These are phyloP conservation scores for Elongisporangium senticosum DNA, from an alignment of 352 stramenopile genomes.

Conservation along the genomic window DNA sequence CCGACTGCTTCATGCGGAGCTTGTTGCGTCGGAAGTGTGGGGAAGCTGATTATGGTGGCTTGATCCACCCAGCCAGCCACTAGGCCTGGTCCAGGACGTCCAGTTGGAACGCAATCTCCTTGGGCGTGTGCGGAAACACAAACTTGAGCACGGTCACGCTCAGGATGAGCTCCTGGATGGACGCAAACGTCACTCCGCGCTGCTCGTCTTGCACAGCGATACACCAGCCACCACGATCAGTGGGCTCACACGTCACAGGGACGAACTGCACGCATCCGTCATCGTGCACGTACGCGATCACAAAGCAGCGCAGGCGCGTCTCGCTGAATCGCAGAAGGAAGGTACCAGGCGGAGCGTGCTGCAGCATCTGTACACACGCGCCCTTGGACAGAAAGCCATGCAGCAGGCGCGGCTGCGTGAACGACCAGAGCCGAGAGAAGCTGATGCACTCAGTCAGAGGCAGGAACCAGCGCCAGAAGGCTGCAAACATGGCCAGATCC, in stretches of 20 bases:
- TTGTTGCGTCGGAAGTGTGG: too few species aligned
- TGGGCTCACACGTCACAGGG: conserved; percentile 48
- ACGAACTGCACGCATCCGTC: conserved; percentile 69
- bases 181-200: conserved; percentile 48
- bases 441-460: conserved; percentile 62
- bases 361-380: conserved; percentile 69
- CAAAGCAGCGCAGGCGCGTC: conserved; percentile 52
- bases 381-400: conserved; percentile 82
- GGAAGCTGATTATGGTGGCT: too few species aligned
- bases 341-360: conserved; percentile 55
- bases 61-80: too few species aligned
- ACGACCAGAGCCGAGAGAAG: conserved; percentile 53
- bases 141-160: conserved; percentile 77
- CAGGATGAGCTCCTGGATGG: conserved; percentile 64
- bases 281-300: conserved; percentile 68
- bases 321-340: conserved; percentile 82
- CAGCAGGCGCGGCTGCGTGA: conserved; percentile 70
- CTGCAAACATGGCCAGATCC: conserved; percentile 59
- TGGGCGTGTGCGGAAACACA: conserved; percentile 75
- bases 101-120: conserved; percentile 52
- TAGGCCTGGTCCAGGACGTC: conserved; percentile 6
- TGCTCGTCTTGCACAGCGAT: conserved; percentile 53
- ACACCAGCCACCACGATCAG: conserved; percentile 32
- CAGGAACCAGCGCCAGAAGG: conserved; percentile 75
- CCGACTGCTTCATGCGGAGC: too few species aligned